A percentile compares a stretch with the other conserved stretches of the same genome.
phyloP scores from a whole-genome alignment of 805 yeast genomes.

The Lachancea lanzarotensis region DNA sequence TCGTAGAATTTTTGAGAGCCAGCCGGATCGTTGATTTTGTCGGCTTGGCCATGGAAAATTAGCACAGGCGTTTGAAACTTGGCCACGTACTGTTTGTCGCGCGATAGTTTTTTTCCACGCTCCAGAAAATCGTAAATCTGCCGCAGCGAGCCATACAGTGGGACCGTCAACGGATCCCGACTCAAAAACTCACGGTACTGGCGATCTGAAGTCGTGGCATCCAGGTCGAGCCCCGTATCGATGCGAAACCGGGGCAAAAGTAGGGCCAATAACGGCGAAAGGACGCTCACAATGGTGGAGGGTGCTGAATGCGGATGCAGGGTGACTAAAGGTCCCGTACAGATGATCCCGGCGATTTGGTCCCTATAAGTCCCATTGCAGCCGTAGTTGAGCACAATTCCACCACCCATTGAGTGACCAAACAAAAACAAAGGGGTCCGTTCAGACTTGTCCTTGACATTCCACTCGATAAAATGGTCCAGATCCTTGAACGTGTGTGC shows the following conservation, averaged over 20 bases:
- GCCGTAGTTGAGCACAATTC: conserved; percentile 56
- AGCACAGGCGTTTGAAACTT: conserved; percentile 42
- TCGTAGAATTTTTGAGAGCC: conserved; percentile 41
- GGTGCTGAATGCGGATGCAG: conserved; percentile 57
- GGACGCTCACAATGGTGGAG: conserved; percentile 35
- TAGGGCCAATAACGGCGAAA: conserved; percentile 38
- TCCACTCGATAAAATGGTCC: conserved; percentile 40
- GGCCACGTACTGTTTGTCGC: conserved; percentile 33
- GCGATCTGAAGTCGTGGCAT: conserved; percentile 47
- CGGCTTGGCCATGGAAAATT: conserved; percentile 58
- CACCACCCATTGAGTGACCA: conserved; percentile 85
- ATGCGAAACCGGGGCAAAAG: conserved; percentile 45
- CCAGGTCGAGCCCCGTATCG: conserved; percentile 49
- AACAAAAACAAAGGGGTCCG: conserved; percentile 39
- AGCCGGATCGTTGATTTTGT: conserved; percentile 49
- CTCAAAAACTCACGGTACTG: conserved; percentile 41
- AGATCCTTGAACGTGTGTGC: conserved; percentile 50
- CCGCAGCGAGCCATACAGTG: conserved; percentile 48
- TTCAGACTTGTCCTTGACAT: conserved; percentile 16
- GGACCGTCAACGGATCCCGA: conserved; percentile 37
- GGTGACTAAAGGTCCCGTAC: conserved; percentile 53
- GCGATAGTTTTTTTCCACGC: conserved; percentile 51
- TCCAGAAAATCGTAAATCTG: conserved; percentile 53
- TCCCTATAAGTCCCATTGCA: conserved; percentile 46
- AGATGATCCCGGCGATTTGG: conserved; percentile 41